Percentiles rank a stretch among this genome's conserved stretches.
Conservation (phyloP, 176 grass and related monocot genomes). For the Oryza coarctata region DNA sequence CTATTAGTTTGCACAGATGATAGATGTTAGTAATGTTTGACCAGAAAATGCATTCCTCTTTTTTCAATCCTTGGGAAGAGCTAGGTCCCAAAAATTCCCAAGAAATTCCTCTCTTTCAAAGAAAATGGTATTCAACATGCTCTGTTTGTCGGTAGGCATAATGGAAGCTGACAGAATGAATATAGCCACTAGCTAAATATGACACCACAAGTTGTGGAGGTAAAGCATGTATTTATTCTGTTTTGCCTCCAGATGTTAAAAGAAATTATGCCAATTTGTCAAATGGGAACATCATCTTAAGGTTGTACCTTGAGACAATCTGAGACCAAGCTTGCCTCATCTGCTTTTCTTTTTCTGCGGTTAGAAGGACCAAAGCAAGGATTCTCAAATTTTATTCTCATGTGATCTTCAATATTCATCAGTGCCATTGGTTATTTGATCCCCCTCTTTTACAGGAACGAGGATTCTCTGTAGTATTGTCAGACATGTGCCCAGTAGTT, state of each 20-base stretch:
- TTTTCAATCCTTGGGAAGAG: neutral
- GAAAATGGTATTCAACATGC: neutral
- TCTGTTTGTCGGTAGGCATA: neutral
- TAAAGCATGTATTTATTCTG: neutral
- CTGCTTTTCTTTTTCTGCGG: neutral
- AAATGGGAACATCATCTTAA: neutral
- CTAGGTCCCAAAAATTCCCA: neutral
- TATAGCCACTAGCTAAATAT: neutral
- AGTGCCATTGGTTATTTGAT: neutral
- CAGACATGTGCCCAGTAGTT: conserved; percentile 87
- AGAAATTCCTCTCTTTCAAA: neutral
- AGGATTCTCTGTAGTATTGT: conserved; percentile 83
- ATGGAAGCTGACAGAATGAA: neutral
- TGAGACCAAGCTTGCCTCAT: neutral
- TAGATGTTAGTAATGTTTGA: neutral
- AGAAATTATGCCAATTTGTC: neutral
- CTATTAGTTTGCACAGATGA: neutral
- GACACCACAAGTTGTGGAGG: neutral
- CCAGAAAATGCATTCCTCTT: neutral
- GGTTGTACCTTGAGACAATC: neutral
- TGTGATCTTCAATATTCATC: neutral
- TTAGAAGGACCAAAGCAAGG: neutral
- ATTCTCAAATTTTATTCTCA: neutral
- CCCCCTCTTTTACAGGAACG: conserved; percentile 43
- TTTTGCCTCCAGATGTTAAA: neutral